phyloP scores from a whole-genome alignment of 192 early-diverging fungal species.

The Phlyctochytrium planicorne region DNA sequence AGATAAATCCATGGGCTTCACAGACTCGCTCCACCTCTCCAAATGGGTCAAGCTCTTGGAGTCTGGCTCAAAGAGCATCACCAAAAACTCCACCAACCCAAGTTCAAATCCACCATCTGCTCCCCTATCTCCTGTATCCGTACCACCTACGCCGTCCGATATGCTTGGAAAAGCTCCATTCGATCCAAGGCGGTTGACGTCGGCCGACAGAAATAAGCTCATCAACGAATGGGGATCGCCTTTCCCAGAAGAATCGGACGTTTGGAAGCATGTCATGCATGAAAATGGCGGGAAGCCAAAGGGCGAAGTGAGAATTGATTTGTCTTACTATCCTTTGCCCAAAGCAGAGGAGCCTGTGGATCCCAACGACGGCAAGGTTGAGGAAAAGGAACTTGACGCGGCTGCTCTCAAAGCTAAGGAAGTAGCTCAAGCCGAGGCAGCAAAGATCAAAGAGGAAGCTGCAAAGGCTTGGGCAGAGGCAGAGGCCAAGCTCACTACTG shows the following conservation, averaged over 20 bases:
- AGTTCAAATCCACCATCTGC: not conserved
- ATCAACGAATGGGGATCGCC: constrained; percentile 53
- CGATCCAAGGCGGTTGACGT: constrained; percentile 16
- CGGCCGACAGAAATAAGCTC: constrained; percentile 35
- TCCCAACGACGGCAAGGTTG: no score
- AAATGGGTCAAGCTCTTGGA: constrained; percentile 51
- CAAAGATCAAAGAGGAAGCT: not conserved
- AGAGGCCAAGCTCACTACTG: constrained; percentile 13
- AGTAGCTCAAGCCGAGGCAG: not conserved
- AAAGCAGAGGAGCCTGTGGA: not conserved
- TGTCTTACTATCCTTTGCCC: constrained; percentile 13
- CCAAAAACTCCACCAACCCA: not conserved
- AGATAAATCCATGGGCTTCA: constrained; percentile 70
- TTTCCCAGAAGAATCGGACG: constrained; percentile 30
- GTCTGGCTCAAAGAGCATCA: not conserved
- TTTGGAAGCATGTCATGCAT: constrained; percentile 33
- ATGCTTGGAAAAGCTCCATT: not conserved
- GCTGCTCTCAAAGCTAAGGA: not conserved
- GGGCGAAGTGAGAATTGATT: constrained; percentile 18
- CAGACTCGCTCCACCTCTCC: constrained; percentile 26
- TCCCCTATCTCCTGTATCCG: not conserved
- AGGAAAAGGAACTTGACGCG: not conserved
- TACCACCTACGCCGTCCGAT: not conserved
- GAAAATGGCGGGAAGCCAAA: not conserved
- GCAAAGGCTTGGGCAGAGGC: not conserved